Evolutionary conservation across 1,284 basidiomycete genomes (phyloP).

Genomic region (Cutaneotrichosporon sp.): DNA sequence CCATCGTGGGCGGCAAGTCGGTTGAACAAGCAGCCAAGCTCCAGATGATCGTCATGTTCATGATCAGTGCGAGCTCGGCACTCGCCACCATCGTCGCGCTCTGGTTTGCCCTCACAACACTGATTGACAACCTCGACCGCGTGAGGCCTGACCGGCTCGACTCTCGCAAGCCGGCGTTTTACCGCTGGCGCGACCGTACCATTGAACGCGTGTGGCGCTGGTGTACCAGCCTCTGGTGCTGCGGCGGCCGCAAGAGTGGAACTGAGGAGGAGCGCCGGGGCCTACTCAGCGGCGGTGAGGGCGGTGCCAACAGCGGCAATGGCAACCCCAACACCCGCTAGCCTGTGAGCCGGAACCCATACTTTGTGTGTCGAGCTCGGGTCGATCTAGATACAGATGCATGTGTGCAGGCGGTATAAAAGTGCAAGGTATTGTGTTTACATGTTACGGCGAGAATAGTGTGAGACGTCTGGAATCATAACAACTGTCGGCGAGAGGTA

Average conservation of each 20-base stretch:
- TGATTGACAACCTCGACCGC: conserved; percentile 68
- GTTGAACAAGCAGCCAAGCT: conserved; percentile 78
- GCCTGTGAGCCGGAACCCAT: background rate
- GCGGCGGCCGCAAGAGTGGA: conserved; percentile 16
- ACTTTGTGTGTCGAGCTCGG: background rate
- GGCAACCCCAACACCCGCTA: background rate
- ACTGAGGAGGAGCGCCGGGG: conserved; percentile 22
- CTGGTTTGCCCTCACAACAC: conserved; percentile 61
- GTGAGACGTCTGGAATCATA: background rate
- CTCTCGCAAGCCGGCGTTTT: conserved; percentile 57
- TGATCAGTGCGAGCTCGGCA: conserved; percentile 74
- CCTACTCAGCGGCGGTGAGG: conserved; percentile 14
- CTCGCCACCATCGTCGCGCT: conserved; percentile 67
- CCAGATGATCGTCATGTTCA: conserved; percentile 89
- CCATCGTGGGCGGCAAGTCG: conserved; percentile 76
- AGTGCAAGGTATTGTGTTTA: background rate
- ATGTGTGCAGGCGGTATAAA: background rate
- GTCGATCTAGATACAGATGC: conserved; percentile 2
- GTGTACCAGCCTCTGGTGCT: conserved; percentile 14
- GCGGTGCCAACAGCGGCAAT: background rate
- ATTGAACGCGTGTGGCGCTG: conserved; percentile 8
- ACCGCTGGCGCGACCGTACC: conserved; percentile 46
- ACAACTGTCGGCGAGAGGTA: background rate
- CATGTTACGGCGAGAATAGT: background rate
- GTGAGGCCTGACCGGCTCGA: conserved; percentile 69